These are phyloP conservation scores for Niveomyces coronatus DNA, from an alignment of 2,329 filamentous ascomycete species.

Conservation along the genomic window DNA sequence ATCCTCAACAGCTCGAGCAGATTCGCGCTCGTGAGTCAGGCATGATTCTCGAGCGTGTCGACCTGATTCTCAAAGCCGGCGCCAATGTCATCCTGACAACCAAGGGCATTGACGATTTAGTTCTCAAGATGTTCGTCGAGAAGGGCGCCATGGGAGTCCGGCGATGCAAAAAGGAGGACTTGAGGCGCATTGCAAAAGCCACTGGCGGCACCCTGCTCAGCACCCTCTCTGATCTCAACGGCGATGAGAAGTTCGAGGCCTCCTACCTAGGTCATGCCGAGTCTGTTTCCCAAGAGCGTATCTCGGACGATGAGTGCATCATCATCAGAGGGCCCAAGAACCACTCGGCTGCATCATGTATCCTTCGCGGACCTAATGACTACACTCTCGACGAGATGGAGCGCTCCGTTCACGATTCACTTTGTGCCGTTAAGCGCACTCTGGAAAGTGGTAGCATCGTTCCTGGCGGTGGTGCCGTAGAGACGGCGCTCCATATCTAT, in stretches of 20 bases:
- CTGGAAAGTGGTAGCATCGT: conserved; percentile 95
- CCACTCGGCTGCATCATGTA: conserved; percentile 88
- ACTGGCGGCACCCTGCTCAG: conserved; percentile 89
- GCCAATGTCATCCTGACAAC: conserved; percentile 95
- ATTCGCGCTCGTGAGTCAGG: conserved; percentile 87
- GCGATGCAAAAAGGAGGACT: conserved; percentile 96
- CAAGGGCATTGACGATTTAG: conserved; percentile 96
- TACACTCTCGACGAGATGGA: conserved; percentile 99
- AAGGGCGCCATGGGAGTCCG: conserved; percentile 91
- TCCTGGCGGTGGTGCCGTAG: conserved; percentile 89
- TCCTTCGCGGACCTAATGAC: conserved; percentile 91
- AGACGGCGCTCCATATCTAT: conserved; percentile 99
- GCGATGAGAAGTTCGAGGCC: conserved; percentile 91
- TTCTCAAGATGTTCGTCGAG: conserved; percentile 89
- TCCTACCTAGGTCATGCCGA: conserved; percentile 85
- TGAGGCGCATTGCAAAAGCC: conserved; percentile 89
- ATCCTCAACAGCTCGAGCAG: conserved; percentile 94
- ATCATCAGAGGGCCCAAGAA: conserved; percentile 92
- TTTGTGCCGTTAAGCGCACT: conserved; percentile 94
- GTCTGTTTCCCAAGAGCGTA: conserved; percentile 95
- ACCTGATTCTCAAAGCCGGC: conserved; percentile 95
- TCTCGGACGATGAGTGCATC: conserved; percentile 98
- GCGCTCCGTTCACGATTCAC: conserved; percentile 90
- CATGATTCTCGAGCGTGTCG: conserved; percentile 86
- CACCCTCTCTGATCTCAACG: conserved; percentile 91